These are phyloP conservation scores for Leptographium radiaticola DNA, from an alignment of 2,329 filamentous ascomycete genomes.

Conservation along the genomic window DNA sequence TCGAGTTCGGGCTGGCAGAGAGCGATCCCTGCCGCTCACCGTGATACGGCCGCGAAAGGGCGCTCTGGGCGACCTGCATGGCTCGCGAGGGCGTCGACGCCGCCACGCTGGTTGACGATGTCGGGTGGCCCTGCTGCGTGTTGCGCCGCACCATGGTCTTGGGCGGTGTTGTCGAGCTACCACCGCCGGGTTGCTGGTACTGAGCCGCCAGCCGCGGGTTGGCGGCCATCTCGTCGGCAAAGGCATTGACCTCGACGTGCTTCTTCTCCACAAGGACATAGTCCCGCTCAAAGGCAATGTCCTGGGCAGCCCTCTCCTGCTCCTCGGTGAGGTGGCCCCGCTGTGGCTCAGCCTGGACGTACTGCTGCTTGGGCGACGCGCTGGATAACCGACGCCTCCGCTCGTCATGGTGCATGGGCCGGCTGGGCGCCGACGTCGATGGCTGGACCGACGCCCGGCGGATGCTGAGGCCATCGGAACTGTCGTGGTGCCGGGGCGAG, in stretches of 20 bases:
- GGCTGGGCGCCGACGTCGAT: constrained; percentile 34
- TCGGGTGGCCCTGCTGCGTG: constrained; percentile 63
- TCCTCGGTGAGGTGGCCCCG: constrained; percentile 24
- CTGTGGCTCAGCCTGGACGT: constrained; percentile 4
- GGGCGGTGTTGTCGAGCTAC: constrained; percentile 28
- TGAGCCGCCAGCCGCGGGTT: constrained; percentile 53
- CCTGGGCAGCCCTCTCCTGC: constrained; percentile 64
- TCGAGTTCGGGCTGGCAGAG: constrained; percentile 56
- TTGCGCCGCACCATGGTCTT: constrained; percentile 61
- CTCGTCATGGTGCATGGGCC: constrained; percentile 23
- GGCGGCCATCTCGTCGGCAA: constrained; percentile 87
- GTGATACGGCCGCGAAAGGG: constrained; percentile 47
- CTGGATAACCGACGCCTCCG: constrained; percentile 27
- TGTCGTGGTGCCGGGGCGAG: constrained; percentile 32
- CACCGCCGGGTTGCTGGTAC: constrained; percentile 16
- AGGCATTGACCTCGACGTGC: constrained; percentile 90
- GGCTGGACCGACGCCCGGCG: constrained; percentile 32
- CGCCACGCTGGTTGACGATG: constrained; percentile 56
- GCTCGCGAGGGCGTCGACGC: constrained; percentile 54
- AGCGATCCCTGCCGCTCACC: constrained; percentile 60
- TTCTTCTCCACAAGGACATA: constrained; percentile 94
- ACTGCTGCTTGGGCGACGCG: constrained; percentile 20
- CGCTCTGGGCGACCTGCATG: constrained; percentile 60
- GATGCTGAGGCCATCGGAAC: constrained; percentile 37
- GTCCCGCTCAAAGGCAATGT: constrained; percentile 81